A percentile compares a stretch with the other conserved stretches of the same genome.
These are phyloP conservation scores for Diversispora epigaea DNA, from an alignment of 192 early-diverging fungal species.

Conservation along the genomic window DNA sequence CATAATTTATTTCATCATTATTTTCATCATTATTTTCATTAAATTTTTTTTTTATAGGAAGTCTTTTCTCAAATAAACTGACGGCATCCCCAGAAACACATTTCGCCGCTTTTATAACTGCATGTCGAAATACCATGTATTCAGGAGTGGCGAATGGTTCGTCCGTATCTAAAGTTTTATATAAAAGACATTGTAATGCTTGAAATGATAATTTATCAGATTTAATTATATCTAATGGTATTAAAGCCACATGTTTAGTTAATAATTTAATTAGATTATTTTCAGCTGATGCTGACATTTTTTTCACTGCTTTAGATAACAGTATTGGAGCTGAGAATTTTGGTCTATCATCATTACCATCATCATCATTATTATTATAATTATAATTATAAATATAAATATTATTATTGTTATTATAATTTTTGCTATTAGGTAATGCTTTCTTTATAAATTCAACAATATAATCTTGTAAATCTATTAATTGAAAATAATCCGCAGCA, in stretches of 20 bases:
- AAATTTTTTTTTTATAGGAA: neutral
- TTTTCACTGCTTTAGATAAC: neutral
- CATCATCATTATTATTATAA: neutral
- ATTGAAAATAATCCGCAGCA: slow-evolving; percentile 20
- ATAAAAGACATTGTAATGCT: slow-evolving; percentile 4
- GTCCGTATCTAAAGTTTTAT: slow-evolving; percentile 1
- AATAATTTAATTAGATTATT: slow-evolving; percentile 1
- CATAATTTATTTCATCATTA: neutral
- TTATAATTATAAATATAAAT: no score
- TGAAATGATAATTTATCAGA: neutral
- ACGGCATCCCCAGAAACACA: neutral
- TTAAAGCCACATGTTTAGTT: neutral
- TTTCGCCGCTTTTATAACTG: neutral
- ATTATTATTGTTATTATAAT: neutral
- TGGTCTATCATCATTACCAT: neutral
- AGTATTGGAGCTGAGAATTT: neutral
- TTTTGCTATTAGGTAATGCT: neutral
- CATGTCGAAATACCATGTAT: slow-evolving; percentile 5
- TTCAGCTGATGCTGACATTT: neutral
- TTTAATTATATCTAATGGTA: neutral
- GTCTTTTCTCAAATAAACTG: neutral
- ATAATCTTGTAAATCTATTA: neutral
- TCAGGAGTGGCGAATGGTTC: slow-evolving; percentile 17
- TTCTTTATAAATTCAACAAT: neutral
- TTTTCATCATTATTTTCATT: neutral